Conservation (phyloP, 768 basidiomycete species). For the Mycena crocata region DNA sequence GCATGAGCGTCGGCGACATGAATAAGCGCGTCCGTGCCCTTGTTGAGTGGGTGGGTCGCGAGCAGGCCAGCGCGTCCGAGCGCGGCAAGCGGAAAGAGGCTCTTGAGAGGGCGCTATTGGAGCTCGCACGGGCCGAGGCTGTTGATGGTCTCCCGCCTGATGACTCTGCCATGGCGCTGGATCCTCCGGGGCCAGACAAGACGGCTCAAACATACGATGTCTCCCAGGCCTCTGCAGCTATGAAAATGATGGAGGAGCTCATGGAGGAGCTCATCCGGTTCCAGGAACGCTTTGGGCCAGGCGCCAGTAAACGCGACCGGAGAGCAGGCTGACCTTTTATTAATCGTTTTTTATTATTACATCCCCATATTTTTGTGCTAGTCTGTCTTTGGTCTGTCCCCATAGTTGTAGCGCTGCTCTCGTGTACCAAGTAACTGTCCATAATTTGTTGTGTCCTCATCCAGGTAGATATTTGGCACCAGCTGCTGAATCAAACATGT, state of each 20-base stretch:
- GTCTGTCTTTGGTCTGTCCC: not conserved
- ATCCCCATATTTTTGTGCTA: conserved; percentile 6
- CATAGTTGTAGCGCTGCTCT: conserved; percentile 11
- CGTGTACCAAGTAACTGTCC: too few relatives aligned
- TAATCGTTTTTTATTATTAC: not conserved
- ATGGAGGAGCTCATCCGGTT: conserved; percentile 91
- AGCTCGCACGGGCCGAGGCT: conserved; percentile 12
- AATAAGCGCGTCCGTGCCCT: conserved; percentile 92
- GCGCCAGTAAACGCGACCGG: conserved; percentile 28
- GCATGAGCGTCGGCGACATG: conserved; percentile 98
- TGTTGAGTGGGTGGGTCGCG: conserved; percentile 93
- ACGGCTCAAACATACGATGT: conserved; percentile 35
- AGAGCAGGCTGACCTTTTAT: conserved; percentile 11
- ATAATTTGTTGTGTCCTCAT: too few relatives aligned
- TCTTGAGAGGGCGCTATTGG: conserved; percentile 65
- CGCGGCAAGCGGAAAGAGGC: conserved; percentile 77
- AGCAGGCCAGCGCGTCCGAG: conserved; percentile 82
- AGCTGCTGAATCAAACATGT: conserved; percentile 10
- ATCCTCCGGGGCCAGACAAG: conserved; percentile 31
- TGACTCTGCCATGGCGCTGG: conserved; percentile 49
- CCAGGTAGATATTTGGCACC: conserved; percentile 13
- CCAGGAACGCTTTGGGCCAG: conserved; percentile 64
- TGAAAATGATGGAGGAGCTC: conserved; percentile 90
- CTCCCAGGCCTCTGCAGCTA: conserved; percentile 55
- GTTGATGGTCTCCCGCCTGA: conserved; percentile 28